Conservation (phyloP, 2,329 filamentous ascomycete species). For the Monosporascus sp. region DNA sequence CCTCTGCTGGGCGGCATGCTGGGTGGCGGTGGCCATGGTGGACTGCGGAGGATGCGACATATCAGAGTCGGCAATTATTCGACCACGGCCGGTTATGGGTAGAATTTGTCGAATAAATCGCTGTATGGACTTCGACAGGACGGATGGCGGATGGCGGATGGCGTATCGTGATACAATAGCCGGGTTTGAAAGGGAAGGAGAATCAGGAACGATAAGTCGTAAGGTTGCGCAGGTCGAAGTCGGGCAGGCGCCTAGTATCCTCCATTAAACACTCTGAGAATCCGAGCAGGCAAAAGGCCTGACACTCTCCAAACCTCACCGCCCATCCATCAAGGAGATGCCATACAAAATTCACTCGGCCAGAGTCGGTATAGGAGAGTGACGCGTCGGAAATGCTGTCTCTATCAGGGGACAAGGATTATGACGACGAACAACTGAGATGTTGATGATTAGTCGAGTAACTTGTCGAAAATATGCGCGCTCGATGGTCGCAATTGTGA, state of each 20-base stretch:
- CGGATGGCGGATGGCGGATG: too few relatives aligned
- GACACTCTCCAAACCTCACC: conserved; percentile 38
- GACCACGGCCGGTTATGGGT: neutral
- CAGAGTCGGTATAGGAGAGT: neutral
- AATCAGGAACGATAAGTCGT: too few relatives aligned
- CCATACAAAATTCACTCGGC: neutral
- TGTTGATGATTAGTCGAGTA: too few relatives aligned
- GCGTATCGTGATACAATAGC: too few relatives aligned
- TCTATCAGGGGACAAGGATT: neutral
- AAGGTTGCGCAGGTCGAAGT: neutral
- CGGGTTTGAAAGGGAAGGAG: too few relatives aligned
- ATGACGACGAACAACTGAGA: too few relatives aligned
- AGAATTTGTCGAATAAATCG: neutral
- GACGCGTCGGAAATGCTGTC: neutral
- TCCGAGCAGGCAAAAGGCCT: conserved; percentile 44
- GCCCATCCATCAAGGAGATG: conserved; percentile 38
- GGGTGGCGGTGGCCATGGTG: conserved; percentile 24
- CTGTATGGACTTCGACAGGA: too few relatives aligned
- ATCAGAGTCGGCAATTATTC: neutral
- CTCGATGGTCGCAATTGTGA: neutral
- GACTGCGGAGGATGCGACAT: conserved; percentile 25
- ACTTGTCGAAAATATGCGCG: neutral
- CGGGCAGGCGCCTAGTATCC: neutral
- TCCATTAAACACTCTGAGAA: conserved; percentile 5
- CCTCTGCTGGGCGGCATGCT: conserved; percentile 28